Evolutionary conservation across 768 basidiomycete genomes (phyloP).

Genomic region (Tricholoma sp.): DNA sequence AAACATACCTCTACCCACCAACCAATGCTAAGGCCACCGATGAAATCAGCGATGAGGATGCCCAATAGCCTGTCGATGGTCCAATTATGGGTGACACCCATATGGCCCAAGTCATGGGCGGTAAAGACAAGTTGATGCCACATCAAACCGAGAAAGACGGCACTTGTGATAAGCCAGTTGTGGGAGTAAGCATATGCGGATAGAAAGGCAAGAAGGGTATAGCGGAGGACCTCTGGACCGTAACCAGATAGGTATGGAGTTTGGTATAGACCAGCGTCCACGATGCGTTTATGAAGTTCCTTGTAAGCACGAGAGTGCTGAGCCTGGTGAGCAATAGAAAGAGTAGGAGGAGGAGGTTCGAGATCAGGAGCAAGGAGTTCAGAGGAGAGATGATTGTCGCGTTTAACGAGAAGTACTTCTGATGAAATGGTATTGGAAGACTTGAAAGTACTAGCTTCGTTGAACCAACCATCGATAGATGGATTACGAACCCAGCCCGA

Average conservation of each 20-base stretch:
- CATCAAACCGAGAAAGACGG: constrained; percentile 77
- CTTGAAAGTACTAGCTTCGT: constrained; percentile 49
- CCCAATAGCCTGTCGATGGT: constrained; percentile 71
- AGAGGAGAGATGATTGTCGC: constrained; percentile 16
- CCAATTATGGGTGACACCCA: constrained; percentile 90
- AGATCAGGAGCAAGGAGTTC: constrained; percentile 35
- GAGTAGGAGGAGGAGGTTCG: constrained; percentile 43
- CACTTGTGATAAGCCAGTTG: constrained; percentile 68
- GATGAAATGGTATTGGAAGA: constrained; percentile 30
- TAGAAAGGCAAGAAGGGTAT: constrained; percentile 53
- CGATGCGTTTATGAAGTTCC: constrained; percentile 67
- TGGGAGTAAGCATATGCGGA: constrained; percentile 59
- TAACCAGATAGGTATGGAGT: constrained; percentile 85
- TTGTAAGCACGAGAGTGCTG: constrained; percentile 77
- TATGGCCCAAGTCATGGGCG: constrained; percentile 93
- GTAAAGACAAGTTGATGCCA: constrained; percentile 96
- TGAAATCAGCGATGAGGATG: constrained; percentile 75
- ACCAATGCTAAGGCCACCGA: constrained; percentile 91
- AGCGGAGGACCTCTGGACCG: constrained; percentile 83
- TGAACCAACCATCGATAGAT: constrained; percentile 48
- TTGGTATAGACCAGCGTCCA: constrained; percentile 77
- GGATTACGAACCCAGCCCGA: constrained; percentile 71
- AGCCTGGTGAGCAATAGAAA: constrained; percentile 56
- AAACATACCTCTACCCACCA: constrained; percentile 97
- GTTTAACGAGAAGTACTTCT: constrained; percentile 61